Evolutionary conservation across 805 yeast genomes (phyloP).

Genomic region (Candida adriatica): DNA sequence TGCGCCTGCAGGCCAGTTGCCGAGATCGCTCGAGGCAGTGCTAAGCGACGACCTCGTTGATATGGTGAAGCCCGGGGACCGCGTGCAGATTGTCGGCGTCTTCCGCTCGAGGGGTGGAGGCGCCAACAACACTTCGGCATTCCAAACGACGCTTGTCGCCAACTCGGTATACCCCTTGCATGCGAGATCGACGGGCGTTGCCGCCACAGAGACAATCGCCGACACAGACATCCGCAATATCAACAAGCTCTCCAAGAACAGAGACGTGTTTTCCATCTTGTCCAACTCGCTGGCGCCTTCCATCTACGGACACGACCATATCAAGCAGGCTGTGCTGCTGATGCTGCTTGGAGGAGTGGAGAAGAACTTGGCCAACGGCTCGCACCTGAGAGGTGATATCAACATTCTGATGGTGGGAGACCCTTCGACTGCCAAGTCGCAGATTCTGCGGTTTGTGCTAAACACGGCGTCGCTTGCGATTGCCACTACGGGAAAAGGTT

Average conservation of each 20-base stretch:
- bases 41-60: slow-evolving; percentile 94
- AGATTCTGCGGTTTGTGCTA: slow-evolving; percentile 85
- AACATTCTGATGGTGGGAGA: slow-evolving; percentile 96
- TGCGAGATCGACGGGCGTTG: slow-evolving; percentile 81
- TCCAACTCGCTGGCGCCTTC: slow-evolving; percentile 92
- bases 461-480: slow-evolving; percentile 94
- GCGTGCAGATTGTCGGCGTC: slow-evolving; percentile 90
- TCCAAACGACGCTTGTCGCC: slow-evolving; percentile 78
- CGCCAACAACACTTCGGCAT: slow-evolving; percentile 50
- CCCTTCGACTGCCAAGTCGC: slow-evolving; percentile 97
- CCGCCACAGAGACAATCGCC: slow-evolving; percentile 59
- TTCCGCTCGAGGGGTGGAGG: slow-evolving; percentile 85
- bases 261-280: slow-evolving; percentile 68
- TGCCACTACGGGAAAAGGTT: slow-evolving; percentile 98
- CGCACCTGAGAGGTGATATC: slow-evolving; percentile 97
- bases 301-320: slow-evolving; percentile 86
- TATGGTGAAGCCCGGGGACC: slow-evolving; percentile 88
- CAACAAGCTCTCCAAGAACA: slow-evolving; percentile 65
- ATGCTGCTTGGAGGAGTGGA: slow-evolving; percentile 94
- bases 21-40: slow-evolving; percentile 87
- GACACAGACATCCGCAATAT: slow-evolving; percentile 84
- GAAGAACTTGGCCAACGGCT: slow-evolving; percentile 88
- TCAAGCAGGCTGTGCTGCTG: slow-evolving; percentile 83
- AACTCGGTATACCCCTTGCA: slow-evolving; percentile 86
- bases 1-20: slow-evolving; percentile 97